phyloP scores from a whole-genome alignment of 2,329 filamentous ascomycete genomes.

The Tricladium varicosporioides region DNA sequence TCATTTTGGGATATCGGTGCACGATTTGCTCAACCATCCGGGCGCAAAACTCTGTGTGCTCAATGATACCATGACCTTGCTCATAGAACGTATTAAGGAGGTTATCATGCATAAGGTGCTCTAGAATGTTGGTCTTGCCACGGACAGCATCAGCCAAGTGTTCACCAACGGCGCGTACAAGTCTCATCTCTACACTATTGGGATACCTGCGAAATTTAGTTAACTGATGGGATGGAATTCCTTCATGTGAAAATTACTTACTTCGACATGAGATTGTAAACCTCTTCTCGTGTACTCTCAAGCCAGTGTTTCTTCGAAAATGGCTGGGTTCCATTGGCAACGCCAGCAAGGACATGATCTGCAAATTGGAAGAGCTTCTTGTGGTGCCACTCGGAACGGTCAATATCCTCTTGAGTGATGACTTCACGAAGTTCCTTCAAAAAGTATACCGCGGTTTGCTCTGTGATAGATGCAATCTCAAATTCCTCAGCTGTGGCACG shows the following conservation, averaged over 20 bases:
- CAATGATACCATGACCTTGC: conserved; percentile 14
- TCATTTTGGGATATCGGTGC: conserved; percentile 33
- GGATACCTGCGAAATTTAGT: conserved; percentile 1
- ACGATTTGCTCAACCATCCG: conserved; percentile 18
- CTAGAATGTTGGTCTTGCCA: conserved; percentile 21
- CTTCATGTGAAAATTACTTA: no score
- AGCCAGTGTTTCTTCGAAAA: background rate
- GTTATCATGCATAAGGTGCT: conserved; percentile 22
- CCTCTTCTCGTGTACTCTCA: conserved; percentile 5
- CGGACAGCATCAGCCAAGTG: conserved; percentile 20
- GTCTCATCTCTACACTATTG: conserved; percentile 14
- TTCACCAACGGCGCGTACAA: conserved; percentile 21
- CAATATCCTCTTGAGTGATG: no score
- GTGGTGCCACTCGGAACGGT: conserved; percentile 8
- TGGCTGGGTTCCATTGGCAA: no score
- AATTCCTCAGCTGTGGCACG: conserved; percentile 15
- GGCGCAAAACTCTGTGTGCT: conserved; percentile 13
- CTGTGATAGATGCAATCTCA: conserved; percentile 10
- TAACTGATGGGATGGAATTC: background rate
- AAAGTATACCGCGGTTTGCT: conserved; percentile 17
- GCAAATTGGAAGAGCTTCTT: conserved; percentile 2
- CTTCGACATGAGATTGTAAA: no score
- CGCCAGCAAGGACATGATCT: no score
- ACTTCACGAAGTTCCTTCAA: background rate
- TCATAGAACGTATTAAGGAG: conserved; percentile 23